Evolutionary conservation across 2,329 filamentous ascomycete species (phyloP), one percentile per base, ranked within the genome.

Genomic region (Catunica adiposa): DNA sequence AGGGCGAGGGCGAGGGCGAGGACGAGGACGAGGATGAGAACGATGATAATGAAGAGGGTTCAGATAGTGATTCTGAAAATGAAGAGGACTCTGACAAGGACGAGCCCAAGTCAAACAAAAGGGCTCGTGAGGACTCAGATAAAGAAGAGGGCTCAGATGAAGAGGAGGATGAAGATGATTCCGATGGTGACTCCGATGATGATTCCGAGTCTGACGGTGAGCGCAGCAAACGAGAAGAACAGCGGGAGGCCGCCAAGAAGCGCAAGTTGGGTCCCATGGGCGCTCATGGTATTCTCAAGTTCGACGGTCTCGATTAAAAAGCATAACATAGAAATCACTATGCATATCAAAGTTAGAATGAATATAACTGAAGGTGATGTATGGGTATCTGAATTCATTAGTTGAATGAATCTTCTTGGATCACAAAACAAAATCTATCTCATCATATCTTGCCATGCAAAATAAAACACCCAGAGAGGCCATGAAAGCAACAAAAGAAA

Each of bases 211-310:
- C 50, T 22, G 50, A 54, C 22, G 31, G 31, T 22, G 57, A 52
- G 38, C 22, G 47, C 29, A 53, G 38, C 3, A 56, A 46, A 25
- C 25, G 44, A 38, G 31, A 54, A 22, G 47, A 75, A 63, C 54
- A 56, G 29, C 53, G 40, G 15, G 54, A 59, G 17, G 57, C 57
- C 62, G 64, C 65, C 3, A 69, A 71, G 59, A 67, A 61, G 47
- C 67, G 60, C 54, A 72, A 72, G 53, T 65, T 76, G 4, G 74
- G 73, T 2, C 71, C 72, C 11, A 72, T 71, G 66, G 74, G 74
- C 20, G 72, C 73, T 2, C 73, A 77, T 47, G 74, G 74, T 51
- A 68, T 77, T n/a, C 62, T 76, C 60, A 71, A 70, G 3, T 75
- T 77, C 58, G 70, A 72, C 11, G 73, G 70, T 6, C 57, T 76